Evolutionary conservation across 73 alveolate genomes (phyloP).

Genomic region (Paramecium pentaurelia): DNA sequence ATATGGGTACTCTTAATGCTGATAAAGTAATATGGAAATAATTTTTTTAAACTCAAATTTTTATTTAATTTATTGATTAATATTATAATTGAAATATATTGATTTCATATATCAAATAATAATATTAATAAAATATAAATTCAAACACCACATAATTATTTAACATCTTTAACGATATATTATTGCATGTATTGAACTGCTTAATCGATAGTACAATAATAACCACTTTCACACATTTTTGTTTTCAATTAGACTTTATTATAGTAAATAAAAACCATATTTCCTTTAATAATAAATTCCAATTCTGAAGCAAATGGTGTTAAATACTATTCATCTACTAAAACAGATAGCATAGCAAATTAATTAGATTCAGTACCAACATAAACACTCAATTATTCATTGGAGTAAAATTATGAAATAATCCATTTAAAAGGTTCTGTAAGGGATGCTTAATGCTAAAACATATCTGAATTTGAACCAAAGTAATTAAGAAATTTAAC

Average conservation of each 20-base stretch:
- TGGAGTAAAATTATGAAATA: background rate
- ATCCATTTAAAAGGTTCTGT: constrained; percentile 33
- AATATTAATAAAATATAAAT: background rate
- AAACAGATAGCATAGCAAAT: constrained; percentile 1
- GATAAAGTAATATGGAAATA: constrained; percentile 18
- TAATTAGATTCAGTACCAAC: constrained; percentile 18
- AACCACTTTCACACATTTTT: background rate
- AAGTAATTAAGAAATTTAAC: background rate
- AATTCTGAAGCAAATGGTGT: background rate
- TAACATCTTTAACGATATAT: background rate
- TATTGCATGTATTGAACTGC: background rate
- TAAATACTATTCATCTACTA: background rate
- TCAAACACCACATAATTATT: background rate
- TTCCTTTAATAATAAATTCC: constrained; percentile 3
- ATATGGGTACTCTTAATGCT: background rate
- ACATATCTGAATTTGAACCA: background rate
- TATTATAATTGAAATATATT: background rate
- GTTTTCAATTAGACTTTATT: background rate
- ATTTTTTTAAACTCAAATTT: constrained; percentile 9
- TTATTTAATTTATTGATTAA: constrained; percentile 40
- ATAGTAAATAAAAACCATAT: background rate
- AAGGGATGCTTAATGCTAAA: background rate
- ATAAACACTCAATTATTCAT: background rate
- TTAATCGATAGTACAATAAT: background rate
- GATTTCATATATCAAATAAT: background rate